phyloP scores from a whole-genome alignment of 345 rosid genomes.

The Erucastrum elatum region DNA sequence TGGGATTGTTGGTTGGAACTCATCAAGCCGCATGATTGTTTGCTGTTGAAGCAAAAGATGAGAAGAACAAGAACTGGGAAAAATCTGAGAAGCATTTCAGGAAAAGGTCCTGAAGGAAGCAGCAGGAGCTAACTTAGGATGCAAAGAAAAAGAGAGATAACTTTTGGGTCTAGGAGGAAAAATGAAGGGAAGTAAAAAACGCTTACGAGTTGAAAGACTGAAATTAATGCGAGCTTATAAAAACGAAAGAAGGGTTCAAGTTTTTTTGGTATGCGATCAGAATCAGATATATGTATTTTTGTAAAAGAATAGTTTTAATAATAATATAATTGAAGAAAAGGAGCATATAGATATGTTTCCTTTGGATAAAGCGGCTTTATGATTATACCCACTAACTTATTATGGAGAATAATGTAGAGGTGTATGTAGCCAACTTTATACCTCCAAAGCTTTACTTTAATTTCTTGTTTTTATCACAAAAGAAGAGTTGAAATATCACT shows the following conservation, averaged over 20 bases:
- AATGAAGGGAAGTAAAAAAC: slow-evolving; percentile 44
- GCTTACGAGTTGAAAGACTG: slow-evolving; percentile 42
- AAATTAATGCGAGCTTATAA: slow-evolving; percentile 39
- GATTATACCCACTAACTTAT: slow-evolving; percentile 58
- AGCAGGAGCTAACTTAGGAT: slow-evolving; percentile 4
- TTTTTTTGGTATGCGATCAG: slow-evolving; percentile 18
- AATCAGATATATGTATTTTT: slow-evolving; percentile 40
- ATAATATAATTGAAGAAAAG: slow-evolving; percentile 29
- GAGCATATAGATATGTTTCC: slow-evolving; percentile 48
- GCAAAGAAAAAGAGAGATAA: slow-evolving; percentile 29
- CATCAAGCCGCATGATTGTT: slow-evolving; percentile 29
- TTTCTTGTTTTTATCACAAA: slow-evolving; percentile 8
- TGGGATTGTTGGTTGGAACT: slow-evolving; percentile 51
- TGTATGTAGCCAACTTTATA: slow-evolving; percentile 35
- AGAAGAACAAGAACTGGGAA: slow-evolving; percentile 39
- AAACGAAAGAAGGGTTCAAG: slow-evolving; percentile 26
- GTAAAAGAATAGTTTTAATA: slow-evolving; percentile 23
- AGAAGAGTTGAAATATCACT: slow-evolving; percentile 35
- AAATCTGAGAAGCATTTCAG: slow-evolving; percentile 43
- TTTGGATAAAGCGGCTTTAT: slow-evolving; percentile 66
- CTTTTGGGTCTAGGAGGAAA: slow-evolving; percentile 35
- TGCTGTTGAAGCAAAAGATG: slow-evolving; percentile 38
- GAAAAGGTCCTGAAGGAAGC: background rate
- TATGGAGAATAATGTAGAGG: slow-evolving; percentile 43
- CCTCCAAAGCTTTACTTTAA: slow-evolving; percentile 17